Base-by-base conservation (phyloP, 257 asterid species). In the Salvia splendens region DNA sequence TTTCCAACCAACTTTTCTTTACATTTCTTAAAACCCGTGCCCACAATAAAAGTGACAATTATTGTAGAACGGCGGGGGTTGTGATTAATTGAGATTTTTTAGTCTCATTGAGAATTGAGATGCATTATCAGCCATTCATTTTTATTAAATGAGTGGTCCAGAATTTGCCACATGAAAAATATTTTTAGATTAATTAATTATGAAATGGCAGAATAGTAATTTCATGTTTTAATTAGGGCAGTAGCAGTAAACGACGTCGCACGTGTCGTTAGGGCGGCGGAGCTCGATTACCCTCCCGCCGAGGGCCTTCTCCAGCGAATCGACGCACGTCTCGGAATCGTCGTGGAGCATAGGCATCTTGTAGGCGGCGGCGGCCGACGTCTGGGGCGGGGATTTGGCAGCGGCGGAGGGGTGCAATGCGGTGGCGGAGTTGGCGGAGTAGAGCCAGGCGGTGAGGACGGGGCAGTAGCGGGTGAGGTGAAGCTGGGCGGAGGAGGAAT, bases 391-490 rank as follows among this genome's bases (percentile, higher is more conserved):
- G 8, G 84, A 40, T 50, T 50, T 75, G 56, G 72, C 40, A 58
- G n/a, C n/a, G n/a, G 70, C 43, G 3, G 83, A 63, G 16, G 86
- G 68, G 35, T 80, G 75, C 3, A 92, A 69, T 33, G 89, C 97
- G 33, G 96, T 92, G 36, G 51, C 73, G 1, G 96, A 87, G 80
- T 92, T 89, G 33, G 95, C 95, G 55, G 95, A 81, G 86, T 89
- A 92, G 72, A 92, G 89, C 93, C 96, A 92, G 40, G 96, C 94
- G 9, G 91, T 96, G 5, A 92, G 79, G 41, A 89, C 97, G 0
- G 97, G 96, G 84, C 98, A 92, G 86, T 95, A 92, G 47, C 96
- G 91, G 74, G 78, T 75, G 70, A 82, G 82, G 77, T 83, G 97
- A 78, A 86, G 82, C 71, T 73, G 80, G 12, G 78, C 83, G 64